Evolutionary conservation across 139 green algal species (phyloP), one percentile per base, ranked within the genome.

Genomic region (Tetraselmis chui): DNA sequence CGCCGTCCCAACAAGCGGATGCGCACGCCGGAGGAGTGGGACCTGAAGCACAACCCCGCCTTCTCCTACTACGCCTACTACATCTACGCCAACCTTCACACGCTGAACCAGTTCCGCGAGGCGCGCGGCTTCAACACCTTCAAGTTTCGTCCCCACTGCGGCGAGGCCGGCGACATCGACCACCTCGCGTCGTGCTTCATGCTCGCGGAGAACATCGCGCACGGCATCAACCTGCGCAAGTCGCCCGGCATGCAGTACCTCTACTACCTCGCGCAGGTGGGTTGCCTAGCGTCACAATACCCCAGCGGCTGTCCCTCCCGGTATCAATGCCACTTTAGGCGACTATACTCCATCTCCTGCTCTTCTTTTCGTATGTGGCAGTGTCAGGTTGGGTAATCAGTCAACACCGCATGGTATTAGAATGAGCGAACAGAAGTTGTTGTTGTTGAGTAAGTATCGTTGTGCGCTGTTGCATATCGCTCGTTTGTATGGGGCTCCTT

Each of bases 221-320:
- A 99, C 89, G 96, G 97, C 83, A 99, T 98, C 93, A 99, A 98
- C 90, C 92, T 99, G 85, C 93, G 96, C 83, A 99, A 98, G 89
- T 92, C 81, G 18, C 95, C 94, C 24, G 89, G 84, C 80, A 86
- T 98, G 81, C 94, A 97, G 86, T 96, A 96, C 87, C 86, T 97
- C 32, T 97, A 92, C 89, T 96, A 95, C 86, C 82, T 95, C 59
- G 87, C 89, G 1, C 89, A 93, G 84, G 85, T 87, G 74, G 0
- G 80, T 67, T 5, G n/a, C n/a, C n/a, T n/a, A n/a, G n/a, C n/a
- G n/a, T n/a, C n/a, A n/a, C n/a, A n/a, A n/a, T n/a, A n/a, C n/a
- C n/a, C n/a, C n/a, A n/a, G n/a, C n/a, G n/a, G n/a, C n/a, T n/a
- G n/a, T n/a, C n/a, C n/a, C n/a, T n/a, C n/a, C n/a, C n/a, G n/a